Evolutionary conservation across 2,329 filamentous ascomycete species (phyloP), one percentile per base, ranked within the genome.

Genomic region (Ceratocystis diversiconidia): DNA sequence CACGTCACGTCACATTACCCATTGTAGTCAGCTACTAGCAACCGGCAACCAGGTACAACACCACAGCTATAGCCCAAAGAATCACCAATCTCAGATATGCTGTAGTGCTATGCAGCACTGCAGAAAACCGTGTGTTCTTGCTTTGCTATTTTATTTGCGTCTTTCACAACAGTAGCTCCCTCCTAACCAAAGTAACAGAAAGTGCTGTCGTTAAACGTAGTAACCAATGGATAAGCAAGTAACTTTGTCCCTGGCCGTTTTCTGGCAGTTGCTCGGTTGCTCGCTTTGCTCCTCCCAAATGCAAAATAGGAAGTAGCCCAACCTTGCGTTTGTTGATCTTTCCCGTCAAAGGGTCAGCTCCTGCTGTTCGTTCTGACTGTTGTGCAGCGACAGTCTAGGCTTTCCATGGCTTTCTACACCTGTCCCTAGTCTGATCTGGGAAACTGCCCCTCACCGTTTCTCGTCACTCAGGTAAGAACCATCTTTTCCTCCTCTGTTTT

Each of bases 301-400:
- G 8, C 19, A 52, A 25, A 52, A 52, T 25, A 52, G 52, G 52
- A 59, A 59, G 28, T 17, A 17, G 32, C 25, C 52, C 52, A 59
- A 32, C 52, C 25, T 17, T 59, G 25, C 22, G 52, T 59, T 59
- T 59, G 52, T 59, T 59, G 52, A 59, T 59, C 52, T 59, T 59
- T 30, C 52, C 52, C 28, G 28, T 62, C 61, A 22, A 30, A 41
- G 43, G 25, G 4, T 25, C 5, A 43, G 46, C 36, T 62, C 61
- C 46, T 62, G 8, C 41, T 50, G 22, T 62, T 62, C 43, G 25
- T 59, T 30, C 32, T 59, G 52, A 30, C 52, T 36, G 28, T 15
- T 50, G 46, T 50, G n/a, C 22, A 22, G 48, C 48, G 8, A 52
- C 48, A 15, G 48, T 12, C 19, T 52, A 3, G 19, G 19, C 17